A percentile compares a stretch with the other conserved stretches of the same genome.
These are phyloP conservation scores for Priceomyces haplophilus DNA, from an alignment of 805 yeast genomes.

Conservation along the genomic window DNA sequence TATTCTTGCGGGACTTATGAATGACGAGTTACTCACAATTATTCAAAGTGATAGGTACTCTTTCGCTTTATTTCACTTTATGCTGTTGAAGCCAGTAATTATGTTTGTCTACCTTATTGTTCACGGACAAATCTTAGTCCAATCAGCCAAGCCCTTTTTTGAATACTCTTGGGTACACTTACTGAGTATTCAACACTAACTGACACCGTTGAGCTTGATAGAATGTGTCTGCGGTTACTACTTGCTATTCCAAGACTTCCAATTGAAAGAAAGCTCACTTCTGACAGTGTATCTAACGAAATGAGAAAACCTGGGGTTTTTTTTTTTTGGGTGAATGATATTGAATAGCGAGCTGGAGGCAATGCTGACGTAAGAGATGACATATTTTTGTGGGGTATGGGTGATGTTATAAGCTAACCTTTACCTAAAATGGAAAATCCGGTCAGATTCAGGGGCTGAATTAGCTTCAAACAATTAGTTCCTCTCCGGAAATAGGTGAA, in stretches of 20 bases:
- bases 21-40: background rate
- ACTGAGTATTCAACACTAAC: background rate
- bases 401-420: background rate
- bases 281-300: background rate
- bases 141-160: background rate
- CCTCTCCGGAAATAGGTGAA: too few relatives aligned
- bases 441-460: background rate
- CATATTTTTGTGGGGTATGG: background rate
- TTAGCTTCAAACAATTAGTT: too few relatives aligned
- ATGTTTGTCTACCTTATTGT: background rate
- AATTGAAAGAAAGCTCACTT: background rate
- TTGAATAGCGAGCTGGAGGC: background rate
- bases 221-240: background rate
- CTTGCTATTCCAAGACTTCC: background rate
- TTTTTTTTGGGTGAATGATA: conserved; percentile 1
- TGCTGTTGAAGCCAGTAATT: background rate
- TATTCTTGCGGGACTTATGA: background rate
- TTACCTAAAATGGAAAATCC: background rate
- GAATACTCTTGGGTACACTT: too few relatives aligned
- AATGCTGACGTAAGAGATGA: background rate
- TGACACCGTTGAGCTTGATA: background rate
- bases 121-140: background rate
- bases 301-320: conserved; percentile 2
- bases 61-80: background rate
- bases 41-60: background rate